These are phyloP conservation scores for Pyrus hybrid DNA, from an alignment of 331 rosid species.

Conservation along the genomic window DNA sequence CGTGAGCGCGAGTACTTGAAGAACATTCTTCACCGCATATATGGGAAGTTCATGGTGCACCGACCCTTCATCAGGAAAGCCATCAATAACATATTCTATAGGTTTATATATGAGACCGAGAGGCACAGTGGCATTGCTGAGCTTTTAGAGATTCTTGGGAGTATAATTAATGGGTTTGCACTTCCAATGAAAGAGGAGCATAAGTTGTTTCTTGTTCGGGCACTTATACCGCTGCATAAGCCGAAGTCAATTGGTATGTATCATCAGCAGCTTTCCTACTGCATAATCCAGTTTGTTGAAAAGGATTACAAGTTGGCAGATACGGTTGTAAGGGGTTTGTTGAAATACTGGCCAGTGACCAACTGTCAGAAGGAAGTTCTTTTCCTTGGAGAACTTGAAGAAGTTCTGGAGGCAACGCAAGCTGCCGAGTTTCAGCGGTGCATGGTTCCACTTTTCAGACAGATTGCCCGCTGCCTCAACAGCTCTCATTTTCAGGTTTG, in stretches of 20 bases:
- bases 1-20: conserved; percentile 93
- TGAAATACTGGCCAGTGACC: conserved; percentile 91
- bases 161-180: conserved; percentile 95
- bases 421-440: conserved; percentile 87
- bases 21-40: conserved; percentile 83
- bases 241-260: conserved; percentile 63
- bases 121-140: conserved; percentile 87
- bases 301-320: conserved; percentile 92
- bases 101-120: conserved; percentile 88
- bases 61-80: conserved; percentile 90
- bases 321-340: conserved; percentile 79
- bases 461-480: conserved; percentile 85
- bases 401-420: conserved; percentile 92
- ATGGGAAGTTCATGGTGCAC: conserved; percentile 98
- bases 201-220: conserved; percentile 85
- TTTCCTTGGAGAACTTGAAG: conserved; percentile 94
- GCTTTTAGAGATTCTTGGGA: conserved; percentile 97
- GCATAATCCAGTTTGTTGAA: conserved; percentile 93
- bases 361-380: conserved; percentile 96
- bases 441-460: conserved; percentile 89
- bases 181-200: conserved; percentile 99
- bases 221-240: conserved; percentile 90
- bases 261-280: conserved; percentile 91
- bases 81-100: conserved; percentile 81
- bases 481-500: conserved; percentile 95